Evolutionary conservation across 306 rosid genomes (phyloP).

Genomic region (Corylus americana): DNA sequence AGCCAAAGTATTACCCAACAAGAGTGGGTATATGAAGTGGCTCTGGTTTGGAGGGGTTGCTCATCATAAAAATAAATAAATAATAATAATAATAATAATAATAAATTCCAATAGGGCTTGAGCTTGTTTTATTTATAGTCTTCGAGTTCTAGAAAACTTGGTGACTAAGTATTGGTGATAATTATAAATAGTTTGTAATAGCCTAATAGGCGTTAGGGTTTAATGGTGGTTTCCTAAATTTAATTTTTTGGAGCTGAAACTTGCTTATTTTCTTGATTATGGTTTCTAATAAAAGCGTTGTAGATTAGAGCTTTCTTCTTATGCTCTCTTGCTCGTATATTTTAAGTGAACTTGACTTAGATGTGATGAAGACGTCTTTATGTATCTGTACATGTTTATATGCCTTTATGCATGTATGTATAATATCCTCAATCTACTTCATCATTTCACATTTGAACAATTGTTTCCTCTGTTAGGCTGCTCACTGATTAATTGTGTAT

Average conservation of each 20-base stretch:
- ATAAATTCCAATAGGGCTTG: not conserved
- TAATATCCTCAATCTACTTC: not conserved
- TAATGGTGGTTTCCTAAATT: not conserved
- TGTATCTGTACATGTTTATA: not conserved
- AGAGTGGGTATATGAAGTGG: too few species aligned
- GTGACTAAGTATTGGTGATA: not conserved
- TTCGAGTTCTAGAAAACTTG: not conserved
- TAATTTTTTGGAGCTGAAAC: not conserved
- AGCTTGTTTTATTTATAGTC: not conserved
- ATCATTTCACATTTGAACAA: not conserved
- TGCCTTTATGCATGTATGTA: not conserved
- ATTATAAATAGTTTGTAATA: not conserved
- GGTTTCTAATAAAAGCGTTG: not conserved
- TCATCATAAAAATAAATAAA: too few species aligned
- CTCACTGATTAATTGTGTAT: not conserved
- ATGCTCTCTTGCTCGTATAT: not conserved
- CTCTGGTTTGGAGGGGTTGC: too few species aligned
- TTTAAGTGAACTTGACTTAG: not conserved
- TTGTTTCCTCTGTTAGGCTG: not conserved
- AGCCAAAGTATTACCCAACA: too few species aligned
- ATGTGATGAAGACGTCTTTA: not conserved
- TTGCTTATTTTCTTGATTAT: not conserved
- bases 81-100: too few species aligned
- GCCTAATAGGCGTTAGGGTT: not conserved
- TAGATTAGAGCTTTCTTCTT: not conserved